phyloP scores from a whole-genome alignment of 1,139 yeast genomes.

The Kurtzmaniella quercitrusa region DNA sequence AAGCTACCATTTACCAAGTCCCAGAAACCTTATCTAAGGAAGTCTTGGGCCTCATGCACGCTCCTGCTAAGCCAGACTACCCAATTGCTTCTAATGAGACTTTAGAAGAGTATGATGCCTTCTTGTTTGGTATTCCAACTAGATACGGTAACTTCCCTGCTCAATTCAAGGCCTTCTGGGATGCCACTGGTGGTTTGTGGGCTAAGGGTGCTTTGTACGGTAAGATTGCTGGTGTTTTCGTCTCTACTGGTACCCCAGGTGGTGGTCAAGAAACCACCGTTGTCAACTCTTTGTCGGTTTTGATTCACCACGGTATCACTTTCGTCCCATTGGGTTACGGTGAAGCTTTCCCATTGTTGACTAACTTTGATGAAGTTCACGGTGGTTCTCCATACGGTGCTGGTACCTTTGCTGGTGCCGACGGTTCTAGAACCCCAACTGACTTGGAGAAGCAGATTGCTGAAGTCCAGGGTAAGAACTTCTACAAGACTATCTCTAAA shows the following conservation, averaged over 20 bases:
- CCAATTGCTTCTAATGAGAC: constrained; percentile 67
- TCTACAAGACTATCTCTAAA: constrained; percentile 36
- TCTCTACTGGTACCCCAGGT: constrained; percentile 78
- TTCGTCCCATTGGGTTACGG: constrained; percentile 80
- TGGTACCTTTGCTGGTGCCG: constrained; percentile 73
- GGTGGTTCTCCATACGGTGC: constrained; percentile 93
- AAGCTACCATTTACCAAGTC: constrained; percentile 69
- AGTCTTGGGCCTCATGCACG: constrained; percentile 56
- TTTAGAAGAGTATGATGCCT: constrained; percentile 63
- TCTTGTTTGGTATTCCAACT: constrained; percentile 79
- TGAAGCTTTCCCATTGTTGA: constrained; percentile 51
- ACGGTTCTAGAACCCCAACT: constrained; percentile 73
- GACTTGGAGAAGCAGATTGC: constrained; percentile 65
- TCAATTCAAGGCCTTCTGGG: constrained; percentile 81
- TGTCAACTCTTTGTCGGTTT: constrained; percentile 59
- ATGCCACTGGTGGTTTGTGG: constrained; percentile 80
- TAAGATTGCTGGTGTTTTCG: constrained; percentile 72
- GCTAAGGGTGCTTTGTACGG: constrained; percentile 70
- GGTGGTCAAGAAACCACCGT: constrained; percentile 81
- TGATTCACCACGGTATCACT: constrained; percentile 77
- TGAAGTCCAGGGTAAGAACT: constrained; percentile 57
- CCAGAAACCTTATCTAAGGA: constrained; percentile 73
- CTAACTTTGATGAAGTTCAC: constrained; percentile 65
- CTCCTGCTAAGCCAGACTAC: constrained; percentile 61
- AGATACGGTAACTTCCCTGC: constrained; percentile 81